Evolutionary conservation across 2,329 filamentous ascomycete species (phyloP).

Genomic region (Ascochyta rabiei): DNA sequence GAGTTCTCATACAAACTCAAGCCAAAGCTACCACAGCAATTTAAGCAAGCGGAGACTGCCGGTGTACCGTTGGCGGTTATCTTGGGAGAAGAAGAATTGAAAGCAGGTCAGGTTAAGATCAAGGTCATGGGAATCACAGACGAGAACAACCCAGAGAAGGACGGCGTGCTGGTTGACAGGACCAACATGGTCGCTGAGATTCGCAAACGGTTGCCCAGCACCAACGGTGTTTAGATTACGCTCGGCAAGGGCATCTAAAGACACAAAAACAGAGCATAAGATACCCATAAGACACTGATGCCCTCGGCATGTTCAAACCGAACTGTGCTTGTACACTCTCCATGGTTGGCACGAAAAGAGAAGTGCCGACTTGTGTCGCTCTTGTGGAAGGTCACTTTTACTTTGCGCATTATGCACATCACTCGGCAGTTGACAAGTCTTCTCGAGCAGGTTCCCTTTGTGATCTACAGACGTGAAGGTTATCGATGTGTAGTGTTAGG

Average conservation of each 20-base stretch:
- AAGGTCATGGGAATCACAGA: constrained; percentile 78
- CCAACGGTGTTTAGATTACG: constrained; percentile 7
- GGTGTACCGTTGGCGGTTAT: constrained; percentile 87
- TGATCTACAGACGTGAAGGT: background rate
- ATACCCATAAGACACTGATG: constrained; percentile 25
- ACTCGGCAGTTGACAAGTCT: background rate
- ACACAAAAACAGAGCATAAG: constrained; percentile 15
- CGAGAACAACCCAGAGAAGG: constrained; percentile 87
- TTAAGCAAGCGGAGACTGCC: constrained; percentile 83
- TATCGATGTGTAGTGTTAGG: background rate
- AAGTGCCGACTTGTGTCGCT: background rate
- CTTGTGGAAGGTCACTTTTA: background rate
- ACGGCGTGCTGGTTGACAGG: constrained; percentile 76
- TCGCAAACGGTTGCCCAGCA: constrained; percentile 55
- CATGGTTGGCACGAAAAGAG: background rate
- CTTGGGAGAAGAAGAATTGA: constrained; percentile 87
- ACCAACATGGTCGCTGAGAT: constrained; percentile 68
- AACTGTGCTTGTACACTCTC: background rate
- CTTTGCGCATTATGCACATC: background rate
- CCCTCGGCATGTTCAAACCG: constrained; percentile 4
- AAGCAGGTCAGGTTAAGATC: constrained; percentile 81
- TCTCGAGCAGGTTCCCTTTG: background rate
- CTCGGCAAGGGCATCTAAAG: background rate
- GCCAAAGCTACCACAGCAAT: constrained; percentile 86
- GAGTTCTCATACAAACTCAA: constrained; percentile 91